A percentile compares a stretch with the other conserved stretches of the same genome.
phyloP scores from a whole-genome alignment of 2,329 filamentous ascomycete genomes.

The Botrytis pseudocinerea region DNA sequence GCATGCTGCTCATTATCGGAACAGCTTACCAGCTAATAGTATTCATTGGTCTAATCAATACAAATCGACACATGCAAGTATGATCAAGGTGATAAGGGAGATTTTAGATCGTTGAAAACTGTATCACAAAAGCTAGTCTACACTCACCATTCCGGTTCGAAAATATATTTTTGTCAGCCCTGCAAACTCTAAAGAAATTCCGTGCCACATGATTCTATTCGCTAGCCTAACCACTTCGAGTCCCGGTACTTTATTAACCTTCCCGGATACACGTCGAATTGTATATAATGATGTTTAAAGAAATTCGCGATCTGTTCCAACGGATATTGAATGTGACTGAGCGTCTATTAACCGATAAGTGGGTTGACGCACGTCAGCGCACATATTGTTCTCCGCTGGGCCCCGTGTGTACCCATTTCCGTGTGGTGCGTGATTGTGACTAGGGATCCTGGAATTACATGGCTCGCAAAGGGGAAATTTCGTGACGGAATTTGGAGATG shows the following conservation, averaged over 20 bases:
- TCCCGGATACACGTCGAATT: not conserved
- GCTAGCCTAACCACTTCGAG: not conserved
- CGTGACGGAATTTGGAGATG: not conserved
- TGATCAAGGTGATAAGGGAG: not conserved
- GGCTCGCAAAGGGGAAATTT: not conserved
- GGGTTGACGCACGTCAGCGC: not conserved
- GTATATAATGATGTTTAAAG: not conserved
- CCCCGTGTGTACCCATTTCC: not conserved
- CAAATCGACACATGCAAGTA: not conserved
- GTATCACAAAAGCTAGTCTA: not conserved
- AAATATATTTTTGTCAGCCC: not conserved
- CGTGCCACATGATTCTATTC: not conserved
- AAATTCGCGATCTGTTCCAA: not conserved
- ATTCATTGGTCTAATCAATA: not conserved
- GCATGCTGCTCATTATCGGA: not conserved
- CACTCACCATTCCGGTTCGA: not conserved
- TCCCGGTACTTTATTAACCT: not conserved
- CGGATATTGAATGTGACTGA: not conserved
- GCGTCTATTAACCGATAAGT: slow-evolving; percentile 7
- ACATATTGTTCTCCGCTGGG: not conserved
- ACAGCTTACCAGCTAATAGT: not conserved
- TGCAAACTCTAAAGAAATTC: not conserved
- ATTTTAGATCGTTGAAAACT: not conserved
- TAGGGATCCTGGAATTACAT: not conserved
- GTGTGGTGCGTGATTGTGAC: not conserved